Evolutionary conservation across 352 stramenopile genomes (phyloP).

Genomic region (Pythium graminicola): DNA sequence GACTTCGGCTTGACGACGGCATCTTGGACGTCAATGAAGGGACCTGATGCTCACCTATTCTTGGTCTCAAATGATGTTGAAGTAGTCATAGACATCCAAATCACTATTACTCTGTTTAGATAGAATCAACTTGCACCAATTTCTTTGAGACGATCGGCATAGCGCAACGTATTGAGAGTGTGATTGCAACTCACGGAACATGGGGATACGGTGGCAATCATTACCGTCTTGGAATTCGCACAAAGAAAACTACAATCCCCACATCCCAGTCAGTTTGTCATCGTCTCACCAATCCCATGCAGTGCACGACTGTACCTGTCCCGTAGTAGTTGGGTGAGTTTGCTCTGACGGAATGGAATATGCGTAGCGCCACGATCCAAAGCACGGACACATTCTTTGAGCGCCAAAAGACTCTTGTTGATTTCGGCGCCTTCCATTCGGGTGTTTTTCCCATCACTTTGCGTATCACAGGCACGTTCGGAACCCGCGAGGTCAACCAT

Average conservation of each 20-base stretch:
- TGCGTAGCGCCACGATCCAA: constrained; percentile 81
- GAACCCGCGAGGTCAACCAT: constrained; percentile 94
- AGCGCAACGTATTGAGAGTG: constrained; percentile 95
- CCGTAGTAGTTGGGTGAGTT: constrained; percentile 92
- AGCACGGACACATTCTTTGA: constrained; percentile 97
- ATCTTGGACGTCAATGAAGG: too few species aligned
- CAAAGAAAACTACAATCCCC: constrained; percentile 73
- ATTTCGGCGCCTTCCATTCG: constrained; percentile 95
- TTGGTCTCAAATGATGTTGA: constrained; percentile 3
- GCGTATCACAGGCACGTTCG: constrained; percentile 92
- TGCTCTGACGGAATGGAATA: constrained; percentile 93
- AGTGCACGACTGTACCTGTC: constrained; percentile 32
- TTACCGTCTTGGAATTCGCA: constrained; percentile 89
- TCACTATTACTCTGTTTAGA: too few species aligned
- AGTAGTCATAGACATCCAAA: too few species aligned
- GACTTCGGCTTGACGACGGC: not conserved
- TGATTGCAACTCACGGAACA: constrained; percentile 92
- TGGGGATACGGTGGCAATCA: constrained; percentile 93
- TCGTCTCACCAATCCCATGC: not conserved
- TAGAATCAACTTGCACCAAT: constrained; percentile 28
- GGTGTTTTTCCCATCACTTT: constrained; percentile 75
- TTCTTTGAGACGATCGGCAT: constrained; percentile 95
- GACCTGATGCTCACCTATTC: too few species aligned
- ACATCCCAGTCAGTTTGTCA: not conserved
- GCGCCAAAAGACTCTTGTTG: constrained; percentile 94